phyloP scores from a whole-genome alignment of 495 filamentous ascomycete species.

The Tetracladium setigerum region DNA sequence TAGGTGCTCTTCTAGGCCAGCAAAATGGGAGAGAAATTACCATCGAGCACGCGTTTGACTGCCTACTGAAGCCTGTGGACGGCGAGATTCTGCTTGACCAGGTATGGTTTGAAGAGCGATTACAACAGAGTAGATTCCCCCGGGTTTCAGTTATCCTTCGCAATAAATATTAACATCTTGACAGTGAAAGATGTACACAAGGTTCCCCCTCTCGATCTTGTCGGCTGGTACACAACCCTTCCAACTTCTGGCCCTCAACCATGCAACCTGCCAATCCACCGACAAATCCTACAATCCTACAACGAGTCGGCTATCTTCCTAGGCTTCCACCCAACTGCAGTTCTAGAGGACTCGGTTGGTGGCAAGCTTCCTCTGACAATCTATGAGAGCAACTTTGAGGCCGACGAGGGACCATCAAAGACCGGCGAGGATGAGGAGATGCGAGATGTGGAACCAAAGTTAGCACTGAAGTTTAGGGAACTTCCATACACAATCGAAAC shows the following conservation, averaged over 20 bases:
- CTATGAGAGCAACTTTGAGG: slow-evolving; percentile 80
- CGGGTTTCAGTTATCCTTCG: not conserved
- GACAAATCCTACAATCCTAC: slow-evolving; percentile 59
- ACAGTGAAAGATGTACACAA: slow-evolving; percentile 87
- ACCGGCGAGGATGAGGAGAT: slow-evolving; percentile 58
- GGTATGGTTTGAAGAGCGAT: slow-evolving; percentile 67
- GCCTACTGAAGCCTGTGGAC: slow-evolving; percentile 47
- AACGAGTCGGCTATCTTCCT: slow-evolving; percentile 82
- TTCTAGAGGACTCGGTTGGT: slow-evolving; percentile 37
- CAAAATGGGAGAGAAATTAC: slow-evolving; percentile 86
- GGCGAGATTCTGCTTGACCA: slow-evolving; percentile 47
- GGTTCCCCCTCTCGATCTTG: slow-evolving; percentile 70
- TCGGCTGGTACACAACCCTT: slow-evolving; percentile 90
- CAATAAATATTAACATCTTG: not conserved
- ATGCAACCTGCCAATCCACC: slow-evolving; percentile 64
- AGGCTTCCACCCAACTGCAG: slow-evolving; percentile 59
- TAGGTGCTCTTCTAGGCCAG: slow-evolving; percentile 82
- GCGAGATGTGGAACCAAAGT: slow-evolving; percentile 56
- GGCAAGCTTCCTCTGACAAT: slow-evolving; percentile 84
- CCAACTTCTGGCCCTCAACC: slow-evolving; percentile 62
- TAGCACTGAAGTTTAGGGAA: slow-evolving; percentile 70
- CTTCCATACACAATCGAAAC: slow-evolving; percentile 85
- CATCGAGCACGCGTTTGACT: slow-evolving; percentile 88
- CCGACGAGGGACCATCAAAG: slow-evolving; percentile 37
- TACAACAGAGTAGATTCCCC: slow-evolving; percentile 67